These are phyloP conservation scores for Pseudocercospora eumusae DNA, from an alignment of 2,329 filamentous ascomycete species.

Conservation along the genomic window DNA sequence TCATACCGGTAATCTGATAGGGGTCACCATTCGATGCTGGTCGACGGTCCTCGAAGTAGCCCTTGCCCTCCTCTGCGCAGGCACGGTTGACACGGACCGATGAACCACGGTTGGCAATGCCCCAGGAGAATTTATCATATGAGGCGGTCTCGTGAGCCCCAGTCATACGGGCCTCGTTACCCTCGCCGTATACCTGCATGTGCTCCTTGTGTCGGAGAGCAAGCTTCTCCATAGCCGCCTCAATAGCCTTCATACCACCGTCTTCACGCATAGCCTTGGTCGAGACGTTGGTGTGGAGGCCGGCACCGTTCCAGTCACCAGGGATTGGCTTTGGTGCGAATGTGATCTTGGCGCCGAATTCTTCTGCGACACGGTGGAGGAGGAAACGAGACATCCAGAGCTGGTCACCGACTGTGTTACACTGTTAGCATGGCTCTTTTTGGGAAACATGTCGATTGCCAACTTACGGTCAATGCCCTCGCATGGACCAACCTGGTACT, in stretches of 20 bases:
- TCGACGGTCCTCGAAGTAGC: conserved; percentile 78
- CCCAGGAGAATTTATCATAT: conserved; percentile 91
- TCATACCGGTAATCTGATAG: conserved; percentile 80
- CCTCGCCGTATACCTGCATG: conserved; percentile 92
- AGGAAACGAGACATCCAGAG: conserved; percentile 93
- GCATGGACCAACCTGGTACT: conserved; percentile 95
- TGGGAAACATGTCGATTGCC: not conserved
- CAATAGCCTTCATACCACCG: conserved; percentile 94
- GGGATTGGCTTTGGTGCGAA: conserved; percentile 94
- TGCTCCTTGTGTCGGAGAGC: conserved; percentile 54
- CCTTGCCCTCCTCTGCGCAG: conserved; percentile 81
- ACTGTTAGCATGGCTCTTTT: conserved; percentile 13
- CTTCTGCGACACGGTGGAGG: conserved; percentile 87
- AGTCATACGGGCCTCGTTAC: conserved; percentile 91
- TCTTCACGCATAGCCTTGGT: conserved; percentile 84
- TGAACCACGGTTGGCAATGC: conserved; percentile 92
- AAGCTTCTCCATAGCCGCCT: conserved; percentile 66
- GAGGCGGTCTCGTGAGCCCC: conserved; percentile 90
- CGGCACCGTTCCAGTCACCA: conserved; percentile 96
- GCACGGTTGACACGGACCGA: conserved; percentile 91
- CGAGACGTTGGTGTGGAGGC: conserved; percentile 92
- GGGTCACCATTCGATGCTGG: conserved; percentile 82
- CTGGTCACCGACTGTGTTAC: conserved; percentile 76
- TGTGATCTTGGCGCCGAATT: conserved; percentile 94
- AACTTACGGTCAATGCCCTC: conserved; percentile 75